Evolutionary conservation across 768 basidiomycete species (phyloP), one percentile per base, ranked within the genome.

Genomic region (Piloderma croceum): DNA sequence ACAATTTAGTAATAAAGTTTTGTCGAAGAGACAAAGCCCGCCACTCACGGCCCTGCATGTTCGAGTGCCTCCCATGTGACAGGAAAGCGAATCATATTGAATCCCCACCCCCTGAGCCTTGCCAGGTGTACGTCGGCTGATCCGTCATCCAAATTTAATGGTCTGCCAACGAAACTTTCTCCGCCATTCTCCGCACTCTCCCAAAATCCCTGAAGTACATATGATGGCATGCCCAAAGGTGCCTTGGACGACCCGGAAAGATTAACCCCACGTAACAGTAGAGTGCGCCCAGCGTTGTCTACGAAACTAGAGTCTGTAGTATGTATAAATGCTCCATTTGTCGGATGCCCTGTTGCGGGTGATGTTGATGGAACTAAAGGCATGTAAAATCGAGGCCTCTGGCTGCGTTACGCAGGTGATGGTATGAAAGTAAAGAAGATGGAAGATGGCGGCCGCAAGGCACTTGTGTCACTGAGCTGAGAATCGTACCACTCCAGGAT

Each of bases 41-140:
- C 1, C 2, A 83, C 93, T 79, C 60, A 96, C 91, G 96, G 96
- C 59, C 92, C 94, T 43, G 74, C 81, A 58, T 90, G 91, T 61
- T 98, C 96, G 12, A 99, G 62, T 0, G 89, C 74, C 57, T 99
- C 96, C 96, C 96, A 99, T 1, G 88, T 82, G n/a, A 97, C 73
- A 7, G 88, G 74, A 62, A 81, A 80, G 31, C 83, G 68, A 13
- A 98, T 63, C 56, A 84, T 68, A 53, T 90, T 96, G 64, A 91
- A 98, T 0, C 96, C 96, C 94, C 93, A 99, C 0, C 84, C 85
- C 45, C 74, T 72, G 21, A 99, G 64, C n/a, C 96, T 71, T 3
- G 79, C 71, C 1, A 99, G 69, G 51, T 98, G 93, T 12, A 83
- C 72, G 63, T 97, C 83, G 4, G 88, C 89, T 6, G 78, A 79